These are phyloP conservation scores for Ceratocystis harringtonii DNA, from an alignment of 2,329 filamentous ascomycete genomes.

Conservation along the genomic window DNA sequence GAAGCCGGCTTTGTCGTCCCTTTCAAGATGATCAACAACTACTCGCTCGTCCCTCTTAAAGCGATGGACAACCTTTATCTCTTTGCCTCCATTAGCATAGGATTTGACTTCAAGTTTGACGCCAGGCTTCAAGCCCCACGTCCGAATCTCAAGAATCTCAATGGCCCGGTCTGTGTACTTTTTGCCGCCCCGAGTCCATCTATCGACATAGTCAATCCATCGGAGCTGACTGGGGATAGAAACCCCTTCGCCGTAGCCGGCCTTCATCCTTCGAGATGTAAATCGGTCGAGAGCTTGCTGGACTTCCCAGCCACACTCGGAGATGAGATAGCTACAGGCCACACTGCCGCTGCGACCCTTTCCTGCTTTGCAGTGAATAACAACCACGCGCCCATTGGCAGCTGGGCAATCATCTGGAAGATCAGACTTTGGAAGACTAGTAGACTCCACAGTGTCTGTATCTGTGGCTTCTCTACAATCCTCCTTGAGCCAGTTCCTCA, in stretches of 20 bases:
- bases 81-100: slow-evolving; percentile 75
- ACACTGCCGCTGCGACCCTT: slow-evolving; percentile 87
- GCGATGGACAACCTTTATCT: slow-evolving; percentile 68
- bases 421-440: neutral
- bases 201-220: slow-evolving; percentile 76
- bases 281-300: slow-evolving; percentile 41
- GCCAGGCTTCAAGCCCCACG: slow-evolving; percentile 75
- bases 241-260: slow-evolving; percentile 74
- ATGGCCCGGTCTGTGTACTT: slow-evolving; percentile 68
- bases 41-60: slow-evolving; percentile 61
- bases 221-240: slow-evolving; percentile 86
- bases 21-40: slow-evolving; percentile 36
- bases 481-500: slow-evolving; percentile 71
- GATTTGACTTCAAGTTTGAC: slow-evolving; percentile 80
- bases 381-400: slow-evolving; percentile 40
- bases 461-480: neutral
- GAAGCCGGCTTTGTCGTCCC: slow-evolving; percentile 11
- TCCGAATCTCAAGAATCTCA: slow-evolving; percentile 76
- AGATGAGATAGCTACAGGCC: slow-evolving; percentile 77
- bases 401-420: slow-evolving; percentile 15
- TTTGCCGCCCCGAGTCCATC: slow-evolving; percentile 63
- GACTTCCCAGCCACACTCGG: slow-evolving; percentile 53
- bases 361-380: slow-evolving; percentile 94
- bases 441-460: neutral
- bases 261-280: slow-evolving; percentile 77